phyloP scores from a whole-genome alignment of 2,329 filamentous ascomycete species.

The Colletotrichum sp. region DNA sequence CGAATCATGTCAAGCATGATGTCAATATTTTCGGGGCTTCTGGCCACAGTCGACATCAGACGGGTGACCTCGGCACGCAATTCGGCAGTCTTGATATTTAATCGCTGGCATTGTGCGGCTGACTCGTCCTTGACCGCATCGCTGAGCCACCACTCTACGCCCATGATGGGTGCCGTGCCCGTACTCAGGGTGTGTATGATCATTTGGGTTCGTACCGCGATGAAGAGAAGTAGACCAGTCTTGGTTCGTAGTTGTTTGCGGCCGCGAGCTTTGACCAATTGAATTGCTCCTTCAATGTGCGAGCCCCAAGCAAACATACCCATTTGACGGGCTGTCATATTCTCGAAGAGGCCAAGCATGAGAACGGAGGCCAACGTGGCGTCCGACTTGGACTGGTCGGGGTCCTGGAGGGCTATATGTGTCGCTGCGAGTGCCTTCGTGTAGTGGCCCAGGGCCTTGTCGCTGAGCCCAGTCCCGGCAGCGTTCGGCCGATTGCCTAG shows the following conservation, averaged over 20 bases:
- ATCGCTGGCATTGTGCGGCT: slow-evolving; percentile 52
- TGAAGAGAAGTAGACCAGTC: slow-evolving; percentile 60
- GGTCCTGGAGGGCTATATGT: slow-evolving; percentile 57
- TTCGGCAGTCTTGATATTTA: slow-evolving; percentile 60
- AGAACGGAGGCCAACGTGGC: slow-evolving; percentile 64
- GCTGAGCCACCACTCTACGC: slow-evolving; percentile 64
- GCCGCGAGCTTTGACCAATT: slow-evolving; percentile 62
- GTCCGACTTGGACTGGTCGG: slow-evolving; percentile 55
- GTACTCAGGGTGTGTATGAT: slow-evolving; percentile 62
- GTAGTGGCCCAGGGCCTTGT: slow-evolving; percentile 56
- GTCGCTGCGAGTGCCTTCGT: slow-evolving; percentile 58
- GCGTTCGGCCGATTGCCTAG: slow-evolving; percentile 55
- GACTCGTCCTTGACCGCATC: slow-evolving; percentile 55
- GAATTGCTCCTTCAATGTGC: slow-evolving; percentile 68
- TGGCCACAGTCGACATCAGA: slow-evolving; percentile 49
- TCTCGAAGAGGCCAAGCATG: slow-evolving; percentile 65
- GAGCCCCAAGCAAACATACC: slow-evolving; percentile 59
- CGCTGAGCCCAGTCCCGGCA: slow-evolving; percentile 34
- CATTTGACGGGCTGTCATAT: slow-evolving; percentile 31
- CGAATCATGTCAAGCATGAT: slow-evolving; percentile 57
- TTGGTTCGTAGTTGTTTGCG: slow-evolving; percentile 59
- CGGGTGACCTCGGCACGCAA: slow-evolving; percentile 59
- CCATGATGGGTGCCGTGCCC: slow-evolving; percentile 57
- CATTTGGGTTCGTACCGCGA: slow-evolving; percentile 66
- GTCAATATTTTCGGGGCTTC: slow-evolving; percentile 55